Percentiles rank a stretch among this genome's conserved stretches.
Conservation (phyloP, 108 stramenopile species). For the Skeletonema costatum region DNA sequence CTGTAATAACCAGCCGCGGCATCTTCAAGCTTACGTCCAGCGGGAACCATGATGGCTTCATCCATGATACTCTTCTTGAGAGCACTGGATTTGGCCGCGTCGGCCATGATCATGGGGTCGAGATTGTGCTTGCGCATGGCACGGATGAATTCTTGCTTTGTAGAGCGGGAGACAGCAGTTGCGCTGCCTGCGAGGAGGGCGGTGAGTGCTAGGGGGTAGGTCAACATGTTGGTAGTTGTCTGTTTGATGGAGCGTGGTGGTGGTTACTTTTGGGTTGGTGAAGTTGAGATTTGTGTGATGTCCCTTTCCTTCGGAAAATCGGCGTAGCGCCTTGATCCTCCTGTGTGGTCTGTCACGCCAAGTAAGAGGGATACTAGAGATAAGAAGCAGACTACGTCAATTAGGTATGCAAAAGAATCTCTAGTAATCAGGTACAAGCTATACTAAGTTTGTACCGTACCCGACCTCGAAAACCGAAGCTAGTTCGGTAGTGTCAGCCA, state of each 20-base stretch:
- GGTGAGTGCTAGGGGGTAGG: background rate
- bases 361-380: no score
- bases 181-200: background rate
- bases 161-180: background rate
- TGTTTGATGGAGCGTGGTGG: background rate
- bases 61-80: background rate
- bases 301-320: no score
- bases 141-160: background rate
- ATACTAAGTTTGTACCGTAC: no score
- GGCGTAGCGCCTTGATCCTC: no score
- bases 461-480: no score
- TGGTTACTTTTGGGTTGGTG: no score
- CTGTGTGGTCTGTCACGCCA: no score
- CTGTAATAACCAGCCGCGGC: background rate
- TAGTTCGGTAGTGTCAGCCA: no score
- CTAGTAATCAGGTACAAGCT: no score
- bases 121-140: background rate
- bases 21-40: constrained; percentile 8
- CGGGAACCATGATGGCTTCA: background rate
- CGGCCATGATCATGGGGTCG: background rate
- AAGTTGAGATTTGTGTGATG: no score
- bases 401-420: no score
- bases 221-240: background rate
- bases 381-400: no score
- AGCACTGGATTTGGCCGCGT: background rate